Percentiles rank a stretch among this genome's conserved stretches.
Conservation (phyloP, 2,329 filamentous ascomycete genomes). For the Cladosporium sp. region DNA sequence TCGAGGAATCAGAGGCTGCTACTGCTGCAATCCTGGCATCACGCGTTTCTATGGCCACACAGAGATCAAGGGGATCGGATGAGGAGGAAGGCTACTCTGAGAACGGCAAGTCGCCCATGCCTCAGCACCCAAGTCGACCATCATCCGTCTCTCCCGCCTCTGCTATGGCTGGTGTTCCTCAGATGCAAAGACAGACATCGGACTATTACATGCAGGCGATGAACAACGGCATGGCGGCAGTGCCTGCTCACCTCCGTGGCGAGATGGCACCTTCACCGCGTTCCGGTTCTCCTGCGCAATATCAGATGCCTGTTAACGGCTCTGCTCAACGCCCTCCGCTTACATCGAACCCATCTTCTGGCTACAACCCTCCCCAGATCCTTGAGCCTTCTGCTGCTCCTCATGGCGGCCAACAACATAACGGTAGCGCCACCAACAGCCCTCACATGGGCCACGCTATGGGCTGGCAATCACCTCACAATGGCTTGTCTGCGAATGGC, state of each 20-base stretch:
- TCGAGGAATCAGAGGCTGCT: constrained; percentile 87
- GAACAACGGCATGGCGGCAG: constrained; percentile 50
- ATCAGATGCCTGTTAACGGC: constrained; percentile 59
- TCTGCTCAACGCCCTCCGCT: constrained; percentile 56
- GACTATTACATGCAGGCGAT: constrained; percentile 81
- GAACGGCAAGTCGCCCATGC: constrained; percentile 70
- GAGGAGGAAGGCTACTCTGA: constrained; percentile 65
- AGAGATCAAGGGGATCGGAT: constrained; percentile 64
- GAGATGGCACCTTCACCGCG: constrained; percentile 72
- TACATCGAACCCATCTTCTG: constrained; percentile 75
- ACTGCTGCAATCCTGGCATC: constrained; percentile 81
- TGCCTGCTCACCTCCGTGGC: constrained; percentile 78
- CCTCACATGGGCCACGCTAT: constrained; percentile 75
- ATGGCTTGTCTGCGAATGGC: constrained; percentile 67
- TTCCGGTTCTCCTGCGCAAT: constrained; percentile 63
- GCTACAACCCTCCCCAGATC: constrained; percentile 80
- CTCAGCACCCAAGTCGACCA: constrained; percentile 77
- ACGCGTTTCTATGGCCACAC: constrained; percentile 46
- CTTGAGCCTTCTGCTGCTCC: constrained; percentile 74
- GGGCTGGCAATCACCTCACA: constrained; percentile 86
- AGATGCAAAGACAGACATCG: constrained; percentile 66
- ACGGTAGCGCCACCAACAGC: constrained; percentile 75
- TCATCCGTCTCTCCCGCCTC: constrained; percentile 78
- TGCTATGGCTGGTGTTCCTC: constrained; percentile 69
- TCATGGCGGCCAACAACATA: constrained; percentile 75